Evolutionary conservation across 208 protist genomes (phyloP).

Genomic region (Crithidia thermophila): DNA sequence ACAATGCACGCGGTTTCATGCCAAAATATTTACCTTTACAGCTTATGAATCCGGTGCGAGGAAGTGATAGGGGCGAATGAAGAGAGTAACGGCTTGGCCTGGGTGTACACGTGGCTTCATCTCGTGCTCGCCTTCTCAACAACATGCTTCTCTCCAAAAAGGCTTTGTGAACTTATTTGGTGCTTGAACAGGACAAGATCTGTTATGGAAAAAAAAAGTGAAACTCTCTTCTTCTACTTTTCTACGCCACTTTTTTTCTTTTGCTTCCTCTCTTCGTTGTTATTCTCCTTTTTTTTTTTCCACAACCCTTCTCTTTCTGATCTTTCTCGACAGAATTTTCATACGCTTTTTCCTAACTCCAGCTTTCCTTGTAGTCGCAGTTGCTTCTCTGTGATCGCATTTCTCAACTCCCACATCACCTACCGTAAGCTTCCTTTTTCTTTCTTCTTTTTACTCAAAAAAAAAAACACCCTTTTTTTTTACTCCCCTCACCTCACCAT

Average conservation of each 20-base stretch:
- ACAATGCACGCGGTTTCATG: no score
- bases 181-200: no score
- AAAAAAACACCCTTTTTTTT: not conserved
- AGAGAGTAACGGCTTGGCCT: no score
- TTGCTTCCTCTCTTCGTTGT: not conserved
- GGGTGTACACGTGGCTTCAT: no score
- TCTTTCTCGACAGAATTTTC: not conserved
- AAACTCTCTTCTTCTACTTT: not conserved
- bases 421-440: slow-evolving; percentile 9
- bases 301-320: not conserved
- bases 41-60: no score
- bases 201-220: slow-evolving; percentile 12
- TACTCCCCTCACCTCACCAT: slow-evolving; percentile 23
- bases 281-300: not conserved
- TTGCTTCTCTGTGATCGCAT: not conserved
- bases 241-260: slow-evolving; percentile 10
- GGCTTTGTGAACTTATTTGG: no score
- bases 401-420: not conserved
- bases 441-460: not conserved
- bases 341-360: not conserved
- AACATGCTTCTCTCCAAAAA: no score
- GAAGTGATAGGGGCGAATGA: no score
- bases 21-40: no score
- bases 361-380: not conserved
- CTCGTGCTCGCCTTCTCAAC: no score